phyloP scores from a whole-genome alignment of 2,329 filamentous ascomycete genomes.

The Monosporascus sp. region DNA sequence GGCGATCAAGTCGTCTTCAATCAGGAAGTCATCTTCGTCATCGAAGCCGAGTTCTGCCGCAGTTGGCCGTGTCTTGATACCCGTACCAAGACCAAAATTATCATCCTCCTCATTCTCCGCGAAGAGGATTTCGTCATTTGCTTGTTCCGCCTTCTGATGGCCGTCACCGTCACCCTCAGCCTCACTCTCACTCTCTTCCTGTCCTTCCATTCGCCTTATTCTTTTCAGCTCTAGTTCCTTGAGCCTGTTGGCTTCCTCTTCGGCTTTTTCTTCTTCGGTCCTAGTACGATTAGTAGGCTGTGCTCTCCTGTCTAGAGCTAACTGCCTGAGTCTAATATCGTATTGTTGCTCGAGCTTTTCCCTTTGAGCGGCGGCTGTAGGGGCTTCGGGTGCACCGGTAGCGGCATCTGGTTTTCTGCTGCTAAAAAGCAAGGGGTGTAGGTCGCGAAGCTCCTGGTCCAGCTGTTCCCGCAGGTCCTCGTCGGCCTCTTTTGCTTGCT shows the following conservation, averaged over 20 bases:
- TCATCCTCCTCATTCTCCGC: slow-evolving; percentile 44
- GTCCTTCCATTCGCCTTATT: slow-evolving; percentile 80
- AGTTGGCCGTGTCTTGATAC: slow-evolving; percentile 53
- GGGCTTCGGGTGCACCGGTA: slow-evolving; percentile 17
- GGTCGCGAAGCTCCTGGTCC: slow-evolving; percentile 74
- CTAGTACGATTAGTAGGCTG: slow-evolving; percentile 84
- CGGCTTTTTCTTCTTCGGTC: slow-evolving; percentile 79
- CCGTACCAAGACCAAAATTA: slow-evolving; percentile 55
- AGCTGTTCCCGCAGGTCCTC: slow-evolving; percentile 80
- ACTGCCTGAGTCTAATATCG: slow-evolving; percentile 74
- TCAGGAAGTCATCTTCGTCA: slow-evolving; percentile 89
- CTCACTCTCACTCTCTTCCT: slow-evolving; percentile 43
- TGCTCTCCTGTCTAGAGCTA: slow-evolving; percentile 80
- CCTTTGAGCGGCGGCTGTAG: slow-evolving; percentile 54
- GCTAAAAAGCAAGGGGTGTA: slow-evolving; percentile 66
- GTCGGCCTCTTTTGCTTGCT: slow-evolving; percentile 88
- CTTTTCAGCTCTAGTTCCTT: slow-evolving; percentile 80
- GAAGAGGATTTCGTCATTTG: slow-evolving; percentile 14
- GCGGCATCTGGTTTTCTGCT: slow-evolving; percentile 33
- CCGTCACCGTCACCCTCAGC: slow-evolving; percentile 29
- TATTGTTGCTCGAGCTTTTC: slow-evolving; percentile 78
- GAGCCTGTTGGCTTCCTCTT: slow-evolving; percentile 71
- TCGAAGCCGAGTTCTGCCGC: slow-evolving; percentile 68
- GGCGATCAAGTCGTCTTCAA: slow-evolving; percentile 84
- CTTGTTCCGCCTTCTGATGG: slow-evolving; percentile 23